These are phyloP conservation scores for Yamadazyma nakazawae DNA, from an alignment of 805 yeast species.

Conservation along the genomic window DNA sequence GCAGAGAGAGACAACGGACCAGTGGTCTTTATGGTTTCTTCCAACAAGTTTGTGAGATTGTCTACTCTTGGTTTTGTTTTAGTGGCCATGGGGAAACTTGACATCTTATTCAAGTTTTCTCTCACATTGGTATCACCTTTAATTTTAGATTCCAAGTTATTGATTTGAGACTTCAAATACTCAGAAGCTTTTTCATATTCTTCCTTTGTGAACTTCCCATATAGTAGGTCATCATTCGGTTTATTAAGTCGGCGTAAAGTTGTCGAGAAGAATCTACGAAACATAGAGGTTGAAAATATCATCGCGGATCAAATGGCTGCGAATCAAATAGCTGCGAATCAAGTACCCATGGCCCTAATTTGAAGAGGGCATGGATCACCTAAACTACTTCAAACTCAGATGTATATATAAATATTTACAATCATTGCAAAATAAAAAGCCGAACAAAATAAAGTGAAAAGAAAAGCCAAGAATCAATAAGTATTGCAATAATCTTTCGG, in stretches of 20 bases:
- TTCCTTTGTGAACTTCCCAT: conserved; percentile 33
- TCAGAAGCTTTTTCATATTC: conserved; percentile 40
- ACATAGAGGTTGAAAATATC: not conserved
- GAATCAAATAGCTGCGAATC: too few species aligned
- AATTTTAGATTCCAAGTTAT: conserved; percentile 30
- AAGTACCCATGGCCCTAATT: too few species aligned
- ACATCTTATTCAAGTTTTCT: conserved; percentile 34
- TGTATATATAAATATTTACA: not conserved
- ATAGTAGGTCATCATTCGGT: conserved; percentile 23
- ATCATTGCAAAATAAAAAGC: not conserved
- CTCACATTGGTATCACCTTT: conserved; percentile 36
- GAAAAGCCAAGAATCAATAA: not conserved
- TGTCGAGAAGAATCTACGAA: conserved; percentile 1
- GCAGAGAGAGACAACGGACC: conserved; percentile 75
- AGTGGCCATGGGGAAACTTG: conserved; percentile 31
- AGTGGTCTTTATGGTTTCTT: conserved; percentile 55
- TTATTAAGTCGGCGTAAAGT: conserved; percentile 4
- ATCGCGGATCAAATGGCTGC: not conserved
- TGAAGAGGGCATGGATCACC: too few species aligned
- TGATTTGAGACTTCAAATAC: conserved; percentile 29
- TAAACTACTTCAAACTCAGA: too few species aligned
- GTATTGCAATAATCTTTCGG: conserved; percentile 12
- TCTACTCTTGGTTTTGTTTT: conserved; percentile 17
- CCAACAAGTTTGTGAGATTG: conserved; percentile 36
- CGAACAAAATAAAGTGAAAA: not conserved